phyloP scores from a whole-genome alignment of 75 land plant genomes.

The Gnetum montanum region DNA sequence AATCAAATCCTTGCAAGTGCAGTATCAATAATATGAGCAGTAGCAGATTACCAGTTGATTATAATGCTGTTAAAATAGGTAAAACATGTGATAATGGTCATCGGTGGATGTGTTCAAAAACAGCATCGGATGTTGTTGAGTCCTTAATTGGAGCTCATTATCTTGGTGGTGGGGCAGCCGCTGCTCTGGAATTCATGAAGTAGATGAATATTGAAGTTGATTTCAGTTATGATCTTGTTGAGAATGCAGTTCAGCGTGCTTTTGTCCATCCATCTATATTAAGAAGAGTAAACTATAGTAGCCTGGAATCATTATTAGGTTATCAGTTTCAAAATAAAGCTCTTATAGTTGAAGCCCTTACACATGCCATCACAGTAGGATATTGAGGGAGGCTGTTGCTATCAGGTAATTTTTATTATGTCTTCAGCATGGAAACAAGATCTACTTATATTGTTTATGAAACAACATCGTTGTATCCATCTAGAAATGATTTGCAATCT shows the following conservation, averaged over 20 bases:
- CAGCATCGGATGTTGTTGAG: conserved; percentile 38
- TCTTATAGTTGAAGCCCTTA: conserved; percentile 36
- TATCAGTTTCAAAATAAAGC: conserved; percentile 30
- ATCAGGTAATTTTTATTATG: conserved; percentile 9
- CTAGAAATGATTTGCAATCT: too few relatives aligned
- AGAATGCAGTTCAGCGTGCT: conserved; percentile 12
- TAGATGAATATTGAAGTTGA: conserved; percentile 39
- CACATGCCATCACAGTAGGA: conserved; percentile 37
- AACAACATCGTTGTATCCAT: too few relatives aligned
- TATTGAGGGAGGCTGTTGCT: conserved; percentile 25
- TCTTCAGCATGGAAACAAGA: background rate
- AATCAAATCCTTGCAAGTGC: conserved; percentile 17
- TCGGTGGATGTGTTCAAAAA: conserved; percentile 48
- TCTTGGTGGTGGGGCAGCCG: conserved; percentile 14
- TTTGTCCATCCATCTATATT: conserved; percentile 12
- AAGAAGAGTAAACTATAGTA: conserved; percentile 4
- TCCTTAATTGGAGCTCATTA: conserved; percentile 34
- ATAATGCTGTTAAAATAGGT: conserved; percentile 12
- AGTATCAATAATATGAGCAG: conserved; percentile 9
- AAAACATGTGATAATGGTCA: conserved; percentile 32
- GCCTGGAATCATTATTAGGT: conserved; percentile 18
- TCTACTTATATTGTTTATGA: background rate
- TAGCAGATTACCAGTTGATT: background rate
- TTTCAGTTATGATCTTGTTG: conserved; percentile 9
- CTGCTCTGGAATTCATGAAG: conserved; percentile 35